A percentile compares a stretch with the other conserved stretches of the same genome.
phyloP scores from a whole-genome alignment of 768 basidiomycete species.

The Xanthoconium purpureum region DNA sequence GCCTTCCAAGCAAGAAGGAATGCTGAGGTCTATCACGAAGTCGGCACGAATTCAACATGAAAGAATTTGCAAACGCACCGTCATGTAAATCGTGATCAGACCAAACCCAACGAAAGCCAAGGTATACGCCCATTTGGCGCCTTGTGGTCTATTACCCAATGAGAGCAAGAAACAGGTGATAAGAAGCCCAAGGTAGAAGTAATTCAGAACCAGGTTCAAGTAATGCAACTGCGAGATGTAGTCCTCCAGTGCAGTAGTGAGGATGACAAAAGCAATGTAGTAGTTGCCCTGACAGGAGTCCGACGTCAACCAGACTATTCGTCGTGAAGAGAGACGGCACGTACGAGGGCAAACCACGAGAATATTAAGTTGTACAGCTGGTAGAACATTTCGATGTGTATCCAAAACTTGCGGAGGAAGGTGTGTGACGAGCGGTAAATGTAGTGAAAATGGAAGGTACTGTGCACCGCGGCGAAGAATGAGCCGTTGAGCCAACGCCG shows the following conservation, averaged over 20 bases:
- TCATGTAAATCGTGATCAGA: slow-evolving; percentile 95
- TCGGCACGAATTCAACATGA: slow-evolving; percentile 4
- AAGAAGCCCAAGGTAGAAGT: slow-evolving; percentile 84
- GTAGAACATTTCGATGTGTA: slow-evolving; percentile 92
- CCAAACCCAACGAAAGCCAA: slow-evolving; percentile 84
- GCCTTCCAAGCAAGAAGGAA: slow-evolving; percentile 84
- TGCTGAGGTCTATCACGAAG: slow-evolving; percentile 54
- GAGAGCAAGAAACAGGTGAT: slow-evolving; percentile 85
- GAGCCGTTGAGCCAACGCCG: slow-evolving; percentile 97
- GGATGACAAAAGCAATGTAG: slow-evolving; percentile 83
- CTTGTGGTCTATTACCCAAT: slow-evolving; percentile 90
- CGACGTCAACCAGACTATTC: not conserved
- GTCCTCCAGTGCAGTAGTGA: slow-evolving; percentile 69
- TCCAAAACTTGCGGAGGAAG: slow-evolving; percentile 84
- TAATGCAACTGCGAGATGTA: slow-evolving; percentile 60
- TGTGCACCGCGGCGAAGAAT: slow-evolving; percentile 96
- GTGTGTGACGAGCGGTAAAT: slow-evolving; percentile 88
- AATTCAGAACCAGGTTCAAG: slow-evolving; percentile 76
- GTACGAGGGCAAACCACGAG: slow-evolving; percentile 83
- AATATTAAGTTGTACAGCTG: slow-evolving; percentile 89
- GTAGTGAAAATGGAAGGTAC: slow-evolving; percentile 90
- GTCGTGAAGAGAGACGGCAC: slow-evolving; percentile 18
- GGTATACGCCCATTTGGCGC: slow-evolving; percentile 85
- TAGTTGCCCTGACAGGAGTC: slow-evolving; percentile 66
- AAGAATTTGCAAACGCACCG: slow-evolving; percentile 44